phyloP scores from a whole-genome alignment of 2,329 filamentous ascomycete genomes.

The Fusarium proliferatum region DNA sequence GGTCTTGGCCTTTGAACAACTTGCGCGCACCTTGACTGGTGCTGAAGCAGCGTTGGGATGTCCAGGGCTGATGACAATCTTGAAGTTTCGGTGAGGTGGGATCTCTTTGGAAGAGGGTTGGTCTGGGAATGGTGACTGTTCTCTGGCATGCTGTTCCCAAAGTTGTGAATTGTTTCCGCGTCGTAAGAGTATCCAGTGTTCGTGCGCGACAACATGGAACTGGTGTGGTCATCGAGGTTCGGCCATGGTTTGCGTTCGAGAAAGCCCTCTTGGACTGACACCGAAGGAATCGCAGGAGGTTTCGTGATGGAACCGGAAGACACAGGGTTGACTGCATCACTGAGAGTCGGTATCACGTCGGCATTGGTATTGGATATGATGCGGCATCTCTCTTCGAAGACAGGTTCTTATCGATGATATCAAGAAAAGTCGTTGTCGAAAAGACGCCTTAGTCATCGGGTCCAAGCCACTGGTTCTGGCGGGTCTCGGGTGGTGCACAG shows the following conservation, averaged over 20 bases:
- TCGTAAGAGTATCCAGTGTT: constrained; percentile 7
- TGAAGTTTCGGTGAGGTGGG: constrained; percentile 30
- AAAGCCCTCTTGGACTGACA: constrained; percentile 73
- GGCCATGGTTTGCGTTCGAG: constrained; percentile 58
- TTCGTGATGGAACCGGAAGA: constrained; percentile 62
- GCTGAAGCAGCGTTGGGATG: constrained; percentile 44
- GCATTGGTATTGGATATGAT: constrained; percentile 28
- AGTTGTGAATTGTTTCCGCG: constrained; percentile 25
- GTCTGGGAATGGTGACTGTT: constrained; percentile 40
- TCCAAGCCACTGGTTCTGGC: constrained; percentile 23
- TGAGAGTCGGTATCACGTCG: constrained; percentile 25
- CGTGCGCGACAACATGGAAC: constrained; percentile 37
- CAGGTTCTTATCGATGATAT: constrained; percentile 29
- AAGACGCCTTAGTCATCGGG: constrained; percentile 31
- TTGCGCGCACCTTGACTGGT: constrained; percentile 43
- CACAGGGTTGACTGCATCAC: constrained; percentile 60
- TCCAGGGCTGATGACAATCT: constrained; percentile 12
- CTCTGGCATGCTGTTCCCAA: constrained; percentile 22
- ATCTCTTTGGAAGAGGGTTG: constrained; percentile 46
- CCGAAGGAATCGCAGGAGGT: constrained; percentile 77
- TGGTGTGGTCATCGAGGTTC: constrained; percentile 14
- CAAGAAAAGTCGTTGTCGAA: constrained; percentile 35
- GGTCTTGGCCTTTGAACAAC: constrained; percentile 32
- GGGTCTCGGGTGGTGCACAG: constrained; percentile 17
- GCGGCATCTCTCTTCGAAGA: constrained; percentile 1